phyloP scores from a whole-genome alignment of 2,329 filamentous ascomycete species.

The Thermothelomyces thermophilus region DNA sequence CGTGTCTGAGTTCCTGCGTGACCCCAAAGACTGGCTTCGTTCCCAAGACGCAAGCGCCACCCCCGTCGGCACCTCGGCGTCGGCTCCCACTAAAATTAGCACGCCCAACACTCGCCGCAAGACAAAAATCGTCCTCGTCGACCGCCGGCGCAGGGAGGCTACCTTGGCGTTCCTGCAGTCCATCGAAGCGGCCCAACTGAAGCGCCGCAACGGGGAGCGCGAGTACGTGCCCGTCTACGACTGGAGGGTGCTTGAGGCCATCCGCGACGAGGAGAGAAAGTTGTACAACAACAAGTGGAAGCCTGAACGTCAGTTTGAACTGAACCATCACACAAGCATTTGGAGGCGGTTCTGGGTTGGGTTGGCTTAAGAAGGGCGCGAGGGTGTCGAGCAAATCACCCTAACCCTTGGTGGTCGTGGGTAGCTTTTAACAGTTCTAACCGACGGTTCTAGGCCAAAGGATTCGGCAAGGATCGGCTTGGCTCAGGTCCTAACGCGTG shows the following conservation, averaged over 20 bases:
- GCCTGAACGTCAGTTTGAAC: constrained; percentile 7
- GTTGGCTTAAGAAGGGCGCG: constrained; percentile 15
- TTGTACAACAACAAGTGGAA: background rate
- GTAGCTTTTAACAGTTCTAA: too few species aligned
- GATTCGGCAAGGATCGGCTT: constrained; percentile 7
- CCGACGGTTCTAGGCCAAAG: background rate
- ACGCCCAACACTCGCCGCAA: background rate
- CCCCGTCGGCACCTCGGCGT: constrained; percentile 1
- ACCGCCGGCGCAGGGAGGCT: constrained; percentile 27
- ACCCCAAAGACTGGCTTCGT: constrained; percentile 33
- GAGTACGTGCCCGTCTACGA: constrained; percentile 32
- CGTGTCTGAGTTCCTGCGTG: constrained; percentile 29
- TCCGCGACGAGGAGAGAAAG: constrained; percentile 25
- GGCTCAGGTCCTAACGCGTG: background rate
- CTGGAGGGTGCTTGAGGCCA: constrained; percentile 33
- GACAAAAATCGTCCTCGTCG: constrained; percentile 30
- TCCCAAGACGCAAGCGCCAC: background rate
- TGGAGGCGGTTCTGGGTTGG: constrained; percentile 27
- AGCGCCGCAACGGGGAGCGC: constrained; percentile 23
- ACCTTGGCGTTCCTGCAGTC: constrained; percentile 28
- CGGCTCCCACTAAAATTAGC: background rate
- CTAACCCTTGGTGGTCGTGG: background rate
- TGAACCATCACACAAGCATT: constrained; percentile 13
- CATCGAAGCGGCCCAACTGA: constrained; percentile 23
- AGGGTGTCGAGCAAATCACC: background rate